These are phyloP conservation scores for Rhizophora mangle DNA, from an alignment of 345 rosid genomes.

Conservation along the genomic window DNA sequence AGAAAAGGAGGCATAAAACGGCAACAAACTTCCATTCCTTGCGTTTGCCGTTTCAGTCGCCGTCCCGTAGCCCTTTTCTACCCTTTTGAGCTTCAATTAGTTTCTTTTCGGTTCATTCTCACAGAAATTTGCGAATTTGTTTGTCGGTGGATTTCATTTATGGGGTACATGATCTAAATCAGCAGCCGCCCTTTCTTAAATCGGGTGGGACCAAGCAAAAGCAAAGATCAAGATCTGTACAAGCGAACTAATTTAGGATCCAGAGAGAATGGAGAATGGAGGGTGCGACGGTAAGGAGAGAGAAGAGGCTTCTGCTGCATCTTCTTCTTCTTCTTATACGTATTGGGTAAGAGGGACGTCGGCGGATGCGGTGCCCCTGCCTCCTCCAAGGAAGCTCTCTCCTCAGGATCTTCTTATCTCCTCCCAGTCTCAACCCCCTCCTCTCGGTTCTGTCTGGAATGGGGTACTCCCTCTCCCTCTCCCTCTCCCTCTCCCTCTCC, in stretches of 20 bases:
- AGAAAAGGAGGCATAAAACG: no score
- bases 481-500: neutral
- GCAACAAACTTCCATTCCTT: no score
- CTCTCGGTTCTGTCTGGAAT: slow-evolving; percentile 88
- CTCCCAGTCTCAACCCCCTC: slow-evolving; percentile 28
- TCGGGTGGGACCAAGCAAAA: no score
- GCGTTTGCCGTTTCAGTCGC: no score
- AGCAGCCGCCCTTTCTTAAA: no score
- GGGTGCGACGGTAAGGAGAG: slow-evolving; percentile 16
- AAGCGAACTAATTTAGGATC: neutral
- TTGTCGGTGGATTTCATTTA: no score
- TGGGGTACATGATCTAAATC: no score
- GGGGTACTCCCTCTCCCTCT: slow-evolving; percentile 28
- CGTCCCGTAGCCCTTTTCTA: no score
- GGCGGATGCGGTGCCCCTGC: slow-evolving; percentile 75
- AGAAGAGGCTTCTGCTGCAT: slow-evolving; percentile 36
- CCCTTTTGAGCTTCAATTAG: no score
- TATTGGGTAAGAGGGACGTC: slow-evolving; percentile 85
- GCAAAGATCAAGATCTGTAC: no score
- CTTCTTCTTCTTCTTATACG: slow-evolving; percentile 41
- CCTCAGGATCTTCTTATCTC: slow-evolving; percentile 33
- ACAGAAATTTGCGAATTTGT: no score
- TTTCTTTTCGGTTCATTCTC: no score
- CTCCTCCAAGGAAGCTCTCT: slow-evolving; percentile 60
- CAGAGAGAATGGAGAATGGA: slow-evolving; percentile 5